Evolutionary conservation across 495 filamentous ascomycete genomes (phyloP).

Genomic region (Aspergillus affinis): DNA sequence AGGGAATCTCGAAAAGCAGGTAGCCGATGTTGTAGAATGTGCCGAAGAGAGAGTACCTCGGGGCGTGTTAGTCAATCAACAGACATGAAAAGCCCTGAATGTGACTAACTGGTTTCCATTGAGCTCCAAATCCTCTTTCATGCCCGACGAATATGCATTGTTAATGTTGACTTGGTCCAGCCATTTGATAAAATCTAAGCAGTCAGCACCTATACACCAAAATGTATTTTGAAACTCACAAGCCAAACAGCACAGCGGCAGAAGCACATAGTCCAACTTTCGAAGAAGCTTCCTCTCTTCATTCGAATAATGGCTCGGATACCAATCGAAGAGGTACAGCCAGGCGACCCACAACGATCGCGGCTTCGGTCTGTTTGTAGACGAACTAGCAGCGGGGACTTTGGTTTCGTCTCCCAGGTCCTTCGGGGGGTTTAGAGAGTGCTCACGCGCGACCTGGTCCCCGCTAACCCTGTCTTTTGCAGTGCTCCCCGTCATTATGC

Average conservation of each 20-base stretch:
- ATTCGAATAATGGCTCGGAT: slow-evolving; percentile 19
- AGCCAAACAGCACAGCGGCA: slow-evolving; percentile 22
- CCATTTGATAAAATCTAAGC: slow-evolving; percentile 24
- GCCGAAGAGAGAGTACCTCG: slow-evolving; percentile 18
- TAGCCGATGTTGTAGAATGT: slow-evolving; percentile 25
- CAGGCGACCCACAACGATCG: slow-evolving; percentile 18
- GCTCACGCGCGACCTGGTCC: no score
- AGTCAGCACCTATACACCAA: background rate
- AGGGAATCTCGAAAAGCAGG: slow-evolving; percentile 22
- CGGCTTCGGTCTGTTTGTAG: slow-evolving; percentile 5
- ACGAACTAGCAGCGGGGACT: background rate
- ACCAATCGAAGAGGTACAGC: slow-evolving; percentile 22
- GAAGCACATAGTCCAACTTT: slow-evolving; percentile 22
- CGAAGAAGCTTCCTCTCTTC: slow-evolving; percentile 18
- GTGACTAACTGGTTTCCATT: slow-evolving; percentile 42
- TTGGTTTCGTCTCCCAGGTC: slow-evolving; percentile 2
- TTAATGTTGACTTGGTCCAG: slow-evolving; percentile 18
- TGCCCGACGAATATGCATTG: slow-evolving; percentile 63
- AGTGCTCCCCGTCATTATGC: no score
- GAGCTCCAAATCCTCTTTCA: slow-evolving; percentile 61
- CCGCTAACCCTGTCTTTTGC: no score
- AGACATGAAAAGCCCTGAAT: background rate
- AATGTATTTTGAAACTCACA: slow-evolving; percentile 5
- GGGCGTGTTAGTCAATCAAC: background rate
- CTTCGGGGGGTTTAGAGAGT: no score